These are phyloP conservation scores for Sarcomyxa edulis DNA, from an alignment of 768 basidiomycete genomes.

Conservation along the genomic window DNA sequence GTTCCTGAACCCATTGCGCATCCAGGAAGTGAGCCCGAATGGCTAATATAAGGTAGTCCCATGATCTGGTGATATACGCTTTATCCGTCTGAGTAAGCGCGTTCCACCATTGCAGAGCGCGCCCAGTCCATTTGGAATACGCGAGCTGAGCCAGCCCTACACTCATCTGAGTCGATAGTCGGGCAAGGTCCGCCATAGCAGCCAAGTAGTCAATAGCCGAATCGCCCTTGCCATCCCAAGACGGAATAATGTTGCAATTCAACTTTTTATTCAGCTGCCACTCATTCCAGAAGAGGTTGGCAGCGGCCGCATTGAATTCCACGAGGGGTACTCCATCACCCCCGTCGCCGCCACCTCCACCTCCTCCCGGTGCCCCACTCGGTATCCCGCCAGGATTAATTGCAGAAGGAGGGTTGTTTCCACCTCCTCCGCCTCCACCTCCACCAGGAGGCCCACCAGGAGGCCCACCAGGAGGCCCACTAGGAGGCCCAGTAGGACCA, in stretches of 20 bases:
- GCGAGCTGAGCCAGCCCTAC: conserved; percentile 2
- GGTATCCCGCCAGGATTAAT: too few species aligned
- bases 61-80: neutral
- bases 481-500: too few species aligned
- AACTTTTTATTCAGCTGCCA: conserved; percentile 6
- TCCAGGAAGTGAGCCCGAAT: conserved; percentile 12
- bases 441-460: too few species aligned
- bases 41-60: conserved; percentile 5
- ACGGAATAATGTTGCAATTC: neutral
- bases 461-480: too few species aligned
- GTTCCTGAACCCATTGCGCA: conserved; percentile 4
- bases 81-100: neutral
- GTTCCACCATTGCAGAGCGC: conserved; percentile 1
- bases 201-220: neutral
- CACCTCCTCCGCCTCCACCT: too few species aligned
- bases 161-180: neutral
- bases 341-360: too few species aligned
- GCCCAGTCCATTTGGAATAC: neutral
- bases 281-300: neutral
- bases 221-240: conserved; percentile 4
- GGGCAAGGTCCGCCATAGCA: neutral
- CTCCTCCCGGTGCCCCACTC: too few species aligned
- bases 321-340: too few species aligned
- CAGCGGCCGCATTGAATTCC: neutral
- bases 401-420: too few species aligned